Evolutionary conservation across 805 yeast genomes (phyloP).

Genomic region (Candida tammaniensis): DNA sequence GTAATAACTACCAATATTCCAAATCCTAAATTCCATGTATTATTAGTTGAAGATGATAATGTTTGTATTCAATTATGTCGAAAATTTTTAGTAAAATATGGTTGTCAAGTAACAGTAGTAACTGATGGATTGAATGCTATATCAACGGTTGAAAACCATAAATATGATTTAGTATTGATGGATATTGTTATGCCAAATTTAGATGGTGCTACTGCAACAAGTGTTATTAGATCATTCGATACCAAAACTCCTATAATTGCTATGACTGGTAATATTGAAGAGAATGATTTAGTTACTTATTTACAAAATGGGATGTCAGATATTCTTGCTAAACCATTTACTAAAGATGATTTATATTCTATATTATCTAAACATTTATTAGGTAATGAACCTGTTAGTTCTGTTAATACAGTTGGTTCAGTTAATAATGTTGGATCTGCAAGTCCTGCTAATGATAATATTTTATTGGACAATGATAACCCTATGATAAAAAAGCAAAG

Average conservation of each 20-base stretch:
- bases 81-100: slow-evolving; percentile 79
- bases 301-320: slow-evolving; percentile 89
- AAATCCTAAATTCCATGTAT: slow-evolving; percentile 60
- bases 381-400: slow-evolving; percentile 22
- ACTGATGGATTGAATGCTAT: slow-evolving; percentile 92
- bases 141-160: slow-evolving; percentile 63
- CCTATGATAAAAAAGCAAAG: slow-evolving; percentile 21
- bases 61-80: slow-evolving; percentile 81
- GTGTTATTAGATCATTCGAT: slow-evolving; percentile 82
- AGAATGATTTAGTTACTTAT: slow-evolving; percentile 75
- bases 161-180: slow-evolving; percentile 78
- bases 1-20: slow-evolving; percentile 23
- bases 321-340: slow-evolving; percentile 90
- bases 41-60: slow-evolving; percentile 76
- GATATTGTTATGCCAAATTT: slow-evolving; percentile 87
- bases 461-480: slow-evolving; percentile 11
- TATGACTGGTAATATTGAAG: slow-evolving; percentile 88
- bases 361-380: slow-evolving; percentile 74
- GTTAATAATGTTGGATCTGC: not conserved
- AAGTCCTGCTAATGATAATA: slow-evolving; percentile 3
- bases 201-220: slow-evolving; percentile 89
- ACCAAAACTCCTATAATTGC: slow-evolving; percentile 87
- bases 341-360: slow-evolving; percentile 77
- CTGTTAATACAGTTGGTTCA: slow-evolving; percentile 6
- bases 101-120: slow-evolving; percentile 89